Conservation (phyloP, 768 basidiomycete genomes). For the Phanerochaete sordida region DNA sequence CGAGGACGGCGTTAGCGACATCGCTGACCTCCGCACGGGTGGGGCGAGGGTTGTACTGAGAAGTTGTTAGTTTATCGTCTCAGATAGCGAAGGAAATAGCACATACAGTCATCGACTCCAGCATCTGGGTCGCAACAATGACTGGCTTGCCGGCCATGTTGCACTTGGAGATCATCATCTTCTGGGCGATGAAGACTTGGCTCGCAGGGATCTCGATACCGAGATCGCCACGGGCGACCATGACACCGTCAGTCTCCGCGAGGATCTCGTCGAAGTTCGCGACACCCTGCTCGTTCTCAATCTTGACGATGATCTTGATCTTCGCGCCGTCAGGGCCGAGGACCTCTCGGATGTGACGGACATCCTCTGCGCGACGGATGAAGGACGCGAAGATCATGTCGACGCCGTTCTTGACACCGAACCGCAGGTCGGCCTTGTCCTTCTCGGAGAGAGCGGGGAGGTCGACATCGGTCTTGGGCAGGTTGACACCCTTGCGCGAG, state of each 20-base stretch:
- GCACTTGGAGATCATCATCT: conserved; percentile 99
- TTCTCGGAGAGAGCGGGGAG: conserved; percentile 96
- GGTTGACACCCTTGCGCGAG: conserved; percentile 98
- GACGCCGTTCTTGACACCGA: conserved; percentile 96
- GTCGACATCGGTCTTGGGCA: conserved; percentile 97
- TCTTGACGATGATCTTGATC: conserved; percentile 99
- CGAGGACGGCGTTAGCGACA: conserved; percentile 98
- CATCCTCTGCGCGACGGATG: conserved; percentile 93
- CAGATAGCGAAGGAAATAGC: not conserved
- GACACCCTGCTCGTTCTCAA: conserved; percentile 99
- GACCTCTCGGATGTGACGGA: conserved; percentile 87
- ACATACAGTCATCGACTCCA: conserved; percentile 96
- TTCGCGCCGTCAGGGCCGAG: conserved; percentile 92
- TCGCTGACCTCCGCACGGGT: conserved; percentile 99
- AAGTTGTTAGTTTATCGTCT: not conserved
- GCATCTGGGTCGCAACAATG: conserved; percentile 99
- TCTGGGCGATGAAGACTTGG: conserved; percentile 98
- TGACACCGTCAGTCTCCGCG: conserved; percentile 93
- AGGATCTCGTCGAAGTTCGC: conserved; percentile 99
- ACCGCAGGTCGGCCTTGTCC: conserved; percentile 92
- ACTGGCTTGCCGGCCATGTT: conserved; percentile 97
- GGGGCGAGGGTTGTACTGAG: conserved; percentile 93
- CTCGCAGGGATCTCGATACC: conserved; percentile 99
- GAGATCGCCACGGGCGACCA: conserved; percentile 99
- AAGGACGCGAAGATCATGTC: conserved; percentile 99